Evolutionary conservation across 2,329 filamentous ascomycete genomes (phyloP).

Genomic region (Colletotrichum noveboracense): DNA sequence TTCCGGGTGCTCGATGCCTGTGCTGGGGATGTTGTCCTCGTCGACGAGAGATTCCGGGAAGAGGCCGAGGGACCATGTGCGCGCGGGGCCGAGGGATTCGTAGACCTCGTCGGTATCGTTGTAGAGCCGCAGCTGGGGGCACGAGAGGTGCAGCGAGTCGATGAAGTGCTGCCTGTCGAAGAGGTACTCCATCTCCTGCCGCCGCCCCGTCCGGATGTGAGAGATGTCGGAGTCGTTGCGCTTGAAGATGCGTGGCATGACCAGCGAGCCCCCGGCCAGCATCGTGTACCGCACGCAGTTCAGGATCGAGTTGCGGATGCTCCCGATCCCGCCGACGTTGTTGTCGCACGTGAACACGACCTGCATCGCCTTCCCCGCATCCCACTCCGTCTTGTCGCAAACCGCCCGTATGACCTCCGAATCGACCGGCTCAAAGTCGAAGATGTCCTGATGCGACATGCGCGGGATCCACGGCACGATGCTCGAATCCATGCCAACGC

Average conservation of each 20-base stretch:
- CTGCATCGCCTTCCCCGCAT: conserved; percentile 7
- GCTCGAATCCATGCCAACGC: neutral
- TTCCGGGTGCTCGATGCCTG: conserved; percentile 26
- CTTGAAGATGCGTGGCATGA: conserved; percentile 39
- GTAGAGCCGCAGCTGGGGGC: conserved; percentile 31
- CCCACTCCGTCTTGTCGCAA: conserved; percentile 28
- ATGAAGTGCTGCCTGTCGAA: conserved; percentile 31
- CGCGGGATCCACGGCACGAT: neutral
- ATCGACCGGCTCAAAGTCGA: conserved; percentile 15
- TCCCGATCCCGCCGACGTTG: conserved; percentile 41
- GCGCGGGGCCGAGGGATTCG: conserved; percentile 5
- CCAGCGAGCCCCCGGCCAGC: conserved; percentile 37
- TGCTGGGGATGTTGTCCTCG: conserved; percentile 27
- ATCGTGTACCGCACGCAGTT: conserved; percentile 46
- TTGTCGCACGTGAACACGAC: conserved; percentile 44
- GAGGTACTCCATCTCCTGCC: conserved; percentile 31
- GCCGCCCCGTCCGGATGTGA: conserved; percentile 28
- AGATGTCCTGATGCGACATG: neutral
- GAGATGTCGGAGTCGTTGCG: conserved; percentile 34
- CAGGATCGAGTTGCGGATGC: conserved; percentile 44
- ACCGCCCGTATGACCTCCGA: conserved; percentile 25
- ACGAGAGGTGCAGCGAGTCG: conserved; percentile 26
- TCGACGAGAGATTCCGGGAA: conserved; percentile 33
- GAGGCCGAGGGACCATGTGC: conserved; percentile 25
- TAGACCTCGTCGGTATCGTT: conserved; percentile 28